Base-by-base conservation (phyloP, 495 filamentous ascomycete species). In the Annulohypoxylon moriforme region DNA sequence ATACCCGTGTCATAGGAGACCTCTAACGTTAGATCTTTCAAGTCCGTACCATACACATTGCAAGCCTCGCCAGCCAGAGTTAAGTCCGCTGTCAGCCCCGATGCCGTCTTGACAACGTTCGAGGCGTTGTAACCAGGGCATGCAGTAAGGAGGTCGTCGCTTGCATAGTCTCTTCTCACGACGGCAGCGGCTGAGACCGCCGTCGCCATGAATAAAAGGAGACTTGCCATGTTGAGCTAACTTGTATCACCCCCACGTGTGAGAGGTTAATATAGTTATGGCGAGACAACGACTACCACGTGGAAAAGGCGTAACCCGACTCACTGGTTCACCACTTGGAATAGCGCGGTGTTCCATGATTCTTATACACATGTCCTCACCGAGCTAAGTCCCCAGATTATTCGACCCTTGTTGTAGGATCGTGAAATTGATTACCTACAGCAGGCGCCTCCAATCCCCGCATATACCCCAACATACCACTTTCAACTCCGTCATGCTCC, bases 1-100 rank as follows among this genome's bases (percentile, higher is more conserved):
- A 78, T 73, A 94, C 92, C 86, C 6, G 87, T 89, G 74, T 95
- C 89, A 69, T 94, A 94, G 29, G 91, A 90, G 40, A 94, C 92
- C 33, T 89, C 80, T 52, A 95, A 79, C 64, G 84, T 89, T 69
- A 96, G 79, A 40, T 89, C 82, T 47, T 82, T 74, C 65, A 96
- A 57, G 73, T 96, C 93, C 1, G 82, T 83, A 16, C 92, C 91
- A 71, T 93, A 94, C 4, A 85, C 84, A 79, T 93, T 88, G 76
- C 93, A 96, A 22, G 87, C 83, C 27, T 84, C 72, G 0, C 91
- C 91, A 11, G 90, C 90, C 2, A 95, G 81, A 18, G 71, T 85
- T 76, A 96, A 81, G 52, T 92, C 87, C 0, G 91, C 92, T 3
- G 85, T 89, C 20, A 91, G 79, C 9, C 85, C 81, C 2, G 81